Base-by-base conservation (phyloP, 2,329 filamentous ascomycete genomes). In the Arthrobotrys sphaeroides region DNA sequence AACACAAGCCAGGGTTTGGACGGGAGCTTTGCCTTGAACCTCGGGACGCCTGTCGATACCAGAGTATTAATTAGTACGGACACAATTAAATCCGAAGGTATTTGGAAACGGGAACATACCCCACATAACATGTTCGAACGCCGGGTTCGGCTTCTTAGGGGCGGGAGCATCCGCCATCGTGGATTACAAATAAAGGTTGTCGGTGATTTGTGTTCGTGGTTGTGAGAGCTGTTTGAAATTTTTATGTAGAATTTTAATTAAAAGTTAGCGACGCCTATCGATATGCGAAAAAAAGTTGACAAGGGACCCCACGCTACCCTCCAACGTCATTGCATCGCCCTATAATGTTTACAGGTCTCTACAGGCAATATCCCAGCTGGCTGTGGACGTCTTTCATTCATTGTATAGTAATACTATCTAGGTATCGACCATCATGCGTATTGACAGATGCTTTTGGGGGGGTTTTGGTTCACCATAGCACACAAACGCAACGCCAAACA, bases 1-100 rank as follows among this genome's bases (percentile, higher is more conserved):
- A 99, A 99, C 80, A 99, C 97, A 84, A 95, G 89, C 95, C 95
- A 99, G 82, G 98, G 98, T 77, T 95, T 91, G 16, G 94, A 98
- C 5, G 95, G 95, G 16, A 99, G 88, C 83, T 89, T 93, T 79
- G 90, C 87, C 73, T 91, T 91, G 76, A 97, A 88, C 78, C 90
- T 91, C 59, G 94, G 94, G 72, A 99, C 85, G 69, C 94, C 94
- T 90, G 69, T 20, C 18, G 31, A 42, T 20, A 62, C 80, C 13
- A 13, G 12, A 3, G n/a, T n/a, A n/a, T n/a, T n/a, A n/a, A 20
- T 65, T 61, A 49, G 42, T 36, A 42, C 31, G 22, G 42, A 45
- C 45, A 38, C 24, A 28, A 43, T 60, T 36, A n/a, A 43, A 49
- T 24, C 7, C 16, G 79, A 42, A 49, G 3, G 5, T 22, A 3